Conservation (phyloP, 495 filamentous ascomycete species). For the Daldinia grandis region DNA sequence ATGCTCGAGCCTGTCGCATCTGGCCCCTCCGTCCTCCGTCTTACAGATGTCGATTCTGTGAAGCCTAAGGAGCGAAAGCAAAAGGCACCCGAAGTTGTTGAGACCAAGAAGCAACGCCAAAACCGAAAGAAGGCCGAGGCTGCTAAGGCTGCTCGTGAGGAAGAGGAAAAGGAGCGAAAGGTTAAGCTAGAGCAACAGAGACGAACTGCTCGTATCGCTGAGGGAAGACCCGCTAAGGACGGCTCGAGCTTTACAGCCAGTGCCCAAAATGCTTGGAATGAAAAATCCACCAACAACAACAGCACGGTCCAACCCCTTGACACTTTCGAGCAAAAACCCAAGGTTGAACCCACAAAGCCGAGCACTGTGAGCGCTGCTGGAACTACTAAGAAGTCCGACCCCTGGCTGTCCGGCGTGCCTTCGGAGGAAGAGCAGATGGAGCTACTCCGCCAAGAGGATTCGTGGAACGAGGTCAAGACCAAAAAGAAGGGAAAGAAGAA, state of each 20-base stretch:
- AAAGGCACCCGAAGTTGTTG: constrained; percentile 61
- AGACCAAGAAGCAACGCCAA: constrained; percentile 92
- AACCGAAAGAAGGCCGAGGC: constrained; percentile 83
- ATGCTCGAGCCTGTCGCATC: constrained; percentile 80
- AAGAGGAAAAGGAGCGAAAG: constrained; percentile 76
- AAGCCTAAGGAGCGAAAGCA: constrained; percentile 71
- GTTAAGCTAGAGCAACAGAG: constrained; percentile 79
- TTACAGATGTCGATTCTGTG: constrained; percentile 70
- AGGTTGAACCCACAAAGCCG: constrained; percentile 35
- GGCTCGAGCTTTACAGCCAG: constrained; percentile 63
- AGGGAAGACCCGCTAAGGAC: constrained; percentile 80
- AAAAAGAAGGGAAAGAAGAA: constrained; percentile 66
- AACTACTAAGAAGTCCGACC: constrained; percentile 47
- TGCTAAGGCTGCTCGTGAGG: constrained; percentile 72
- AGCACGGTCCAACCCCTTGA: constrained; percentile 71
- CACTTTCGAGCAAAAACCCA: constrained; percentile 69
- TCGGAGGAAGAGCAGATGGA: constrained; percentile 89
- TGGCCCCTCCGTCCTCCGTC: constrained; percentile 76
- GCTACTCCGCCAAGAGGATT: constrained; percentile 68
- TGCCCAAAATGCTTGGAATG: constrained; percentile 61
- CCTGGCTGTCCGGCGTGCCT: constrained; percentile 67
- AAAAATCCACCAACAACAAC: constrained; percentile 63
- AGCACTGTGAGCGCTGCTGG: constrained; percentile 34
- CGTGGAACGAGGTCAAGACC: constrained; percentile 79
- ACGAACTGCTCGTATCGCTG: constrained; percentile 77